phyloP scores from a whole-genome alignment of 176 grass and related monocot genomes.

The Luzula sylvatica region DNA sequence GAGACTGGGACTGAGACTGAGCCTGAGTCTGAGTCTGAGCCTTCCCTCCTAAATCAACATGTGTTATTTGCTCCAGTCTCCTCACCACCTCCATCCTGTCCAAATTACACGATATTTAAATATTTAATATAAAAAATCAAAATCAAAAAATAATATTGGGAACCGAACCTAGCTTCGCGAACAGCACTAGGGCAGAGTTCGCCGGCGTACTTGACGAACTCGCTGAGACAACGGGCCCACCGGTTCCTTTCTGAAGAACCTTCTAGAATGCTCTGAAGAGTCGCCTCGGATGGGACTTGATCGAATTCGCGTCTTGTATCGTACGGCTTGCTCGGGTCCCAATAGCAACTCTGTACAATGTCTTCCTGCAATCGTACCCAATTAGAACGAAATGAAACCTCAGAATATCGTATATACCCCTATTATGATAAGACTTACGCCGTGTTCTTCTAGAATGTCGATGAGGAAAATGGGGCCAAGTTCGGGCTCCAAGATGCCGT shows the following conservation, averaged over 20 bases:
- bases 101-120: slow-evolving; percentile 4
- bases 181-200: slow-evolving; percentile 88
- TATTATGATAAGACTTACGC: slow-evolving; percentile 48
- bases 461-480: slow-evolving; percentile 91
- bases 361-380: slow-evolving; percentile 85
- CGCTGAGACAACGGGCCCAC: slow-evolving; percentile 96
- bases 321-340: slow-evolving; percentile 86
- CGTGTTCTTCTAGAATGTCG: slow-evolving; percentile 97
- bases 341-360: slow-evolving; percentile 95
- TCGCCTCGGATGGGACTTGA: slow-evolving; percentile 73
- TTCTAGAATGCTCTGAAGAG: slow-evolving; percentile 97
- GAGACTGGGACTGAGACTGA: too few species aligned
- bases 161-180: slow-evolving; percentile 86
- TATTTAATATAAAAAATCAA: slow-evolving; percentile 7
- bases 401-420: too few species aligned
- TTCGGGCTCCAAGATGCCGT: slow-evolving; percentile 70
- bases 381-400: too few species aligned
- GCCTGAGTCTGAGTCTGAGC: slow-evolving; percentile 62
- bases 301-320: slow-evolving; percentile 92
- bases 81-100: slow-evolving; percentile 67
- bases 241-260: slow-evolving; percentile 60
- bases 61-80: slow-evolving; percentile 84
- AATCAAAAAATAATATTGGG: background rate
- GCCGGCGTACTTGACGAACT: slow-evolving; percentile 84
- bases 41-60: slow-evolving; percentile 82